phyloP scores from a whole-genome alignment of 139 green algal species.

The Ulvella scutata region DNA sequence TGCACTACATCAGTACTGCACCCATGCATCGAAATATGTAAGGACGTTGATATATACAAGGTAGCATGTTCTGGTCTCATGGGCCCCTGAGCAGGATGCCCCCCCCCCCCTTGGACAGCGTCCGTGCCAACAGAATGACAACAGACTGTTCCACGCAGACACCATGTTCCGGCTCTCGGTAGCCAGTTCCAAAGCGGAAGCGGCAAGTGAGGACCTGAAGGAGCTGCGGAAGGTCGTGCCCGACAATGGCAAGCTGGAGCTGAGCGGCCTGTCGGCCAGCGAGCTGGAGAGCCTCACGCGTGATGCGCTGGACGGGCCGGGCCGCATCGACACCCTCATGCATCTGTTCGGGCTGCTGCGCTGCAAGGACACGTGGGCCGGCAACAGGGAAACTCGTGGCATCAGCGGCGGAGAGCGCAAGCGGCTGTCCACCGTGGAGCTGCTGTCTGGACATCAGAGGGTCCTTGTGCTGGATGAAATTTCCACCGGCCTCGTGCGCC shows the following conservation, averaged over 20 bases:
- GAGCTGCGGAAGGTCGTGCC: no score
- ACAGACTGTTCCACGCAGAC: no score
- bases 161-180: no score
- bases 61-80: no score
- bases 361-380: background rate
- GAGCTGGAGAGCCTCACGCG: background rate
- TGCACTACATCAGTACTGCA: no score
- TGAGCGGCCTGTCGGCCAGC: background rate
- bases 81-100: no score
- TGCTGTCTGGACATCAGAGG: constrained; percentile 30
- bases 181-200: no score
- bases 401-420: constrained; percentile 50
- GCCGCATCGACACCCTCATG: background rate
- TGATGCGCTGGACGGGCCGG: background rate
- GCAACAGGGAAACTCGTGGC: constrained; percentile 25
- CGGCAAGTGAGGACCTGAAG: no score
- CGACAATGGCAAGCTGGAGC: background rate
- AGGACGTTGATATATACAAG: no score
- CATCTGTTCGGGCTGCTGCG: background rate
- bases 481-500: constrained; percentile 7
- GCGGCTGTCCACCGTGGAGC: constrained; percentile 46
- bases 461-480: constrained; percentile 25
- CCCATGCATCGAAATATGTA: no score
- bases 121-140: no score
- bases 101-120: no score